Conservation (phyloP, 106 monocot species). For the Gastrodia elata region DNA sequence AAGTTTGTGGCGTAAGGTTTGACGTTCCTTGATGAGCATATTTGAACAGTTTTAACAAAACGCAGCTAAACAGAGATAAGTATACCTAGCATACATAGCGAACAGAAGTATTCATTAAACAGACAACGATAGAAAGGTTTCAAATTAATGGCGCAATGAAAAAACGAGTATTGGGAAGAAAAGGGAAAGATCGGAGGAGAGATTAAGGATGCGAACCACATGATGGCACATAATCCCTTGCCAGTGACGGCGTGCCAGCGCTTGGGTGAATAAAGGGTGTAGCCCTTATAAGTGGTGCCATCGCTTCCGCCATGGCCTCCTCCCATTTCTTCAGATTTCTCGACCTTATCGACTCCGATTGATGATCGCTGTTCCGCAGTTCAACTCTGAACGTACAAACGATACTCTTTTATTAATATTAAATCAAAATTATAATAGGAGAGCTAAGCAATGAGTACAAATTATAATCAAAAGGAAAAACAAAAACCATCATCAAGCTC, state of each 20-base stretch:
- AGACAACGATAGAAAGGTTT: background rate
- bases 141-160: background rate
- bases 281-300: slow-evolving; percentile 24
- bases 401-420: too few species aligned
- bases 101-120: background rate
- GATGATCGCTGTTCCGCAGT: background rate
- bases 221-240: slow-evolving; percentile 48
- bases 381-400: too few species aligned
- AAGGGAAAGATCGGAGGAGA: background rate
- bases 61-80: background rate
- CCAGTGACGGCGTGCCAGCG: slow-evolving; percentile 49
- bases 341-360: background rate
- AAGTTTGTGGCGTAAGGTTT: background rate
- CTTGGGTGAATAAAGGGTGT: slow-evolving; percentile 28
- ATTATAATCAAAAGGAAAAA: too few species aligned
- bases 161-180: background rate
- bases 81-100: background rate
- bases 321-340: background rate
- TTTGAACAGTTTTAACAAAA: too few species aligned
- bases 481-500: too few species aligned
- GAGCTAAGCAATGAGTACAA: too few species aligned
- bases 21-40: background rate
- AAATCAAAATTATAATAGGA: too few species aligned
- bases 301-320: slow-evolving; percentile 8
- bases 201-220: slow-evolving; percentile 22